Percentiles rank a stretch among this genome's conserved stretches.
phyloP scores from a whole-genome alignment of 768 basidiomycete species.

The Exsudoporus frostii region DNA sequence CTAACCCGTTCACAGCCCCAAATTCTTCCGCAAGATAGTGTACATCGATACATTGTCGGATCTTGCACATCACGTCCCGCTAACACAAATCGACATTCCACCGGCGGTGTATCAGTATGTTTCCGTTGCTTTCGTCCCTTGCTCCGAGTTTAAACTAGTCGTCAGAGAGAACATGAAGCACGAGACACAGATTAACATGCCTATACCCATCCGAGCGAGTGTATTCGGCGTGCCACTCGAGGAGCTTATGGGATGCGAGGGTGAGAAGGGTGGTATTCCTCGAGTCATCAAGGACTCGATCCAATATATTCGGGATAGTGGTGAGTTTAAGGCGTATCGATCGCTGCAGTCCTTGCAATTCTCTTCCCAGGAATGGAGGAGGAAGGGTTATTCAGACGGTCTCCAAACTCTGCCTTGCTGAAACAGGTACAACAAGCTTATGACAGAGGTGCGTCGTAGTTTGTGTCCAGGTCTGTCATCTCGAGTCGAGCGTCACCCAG shows the following conservation, averaged over 20 bases:
- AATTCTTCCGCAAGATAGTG: conserved; percentile 82
- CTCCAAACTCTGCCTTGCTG: conserved; percentile 66
- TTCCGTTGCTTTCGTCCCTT: background rate
- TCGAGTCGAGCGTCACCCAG: conserved; percentile 33
- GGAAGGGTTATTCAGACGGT: conserved; percentile 82
- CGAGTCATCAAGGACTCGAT: conserved; percentile 75
- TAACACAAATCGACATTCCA: conserved; percentile 86
- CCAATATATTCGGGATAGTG: conserved; percentile 64
- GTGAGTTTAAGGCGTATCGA: conserved; percentile 11
- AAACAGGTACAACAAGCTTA: conserved; percentile 80
- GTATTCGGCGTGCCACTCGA: conserved; percentile 81
- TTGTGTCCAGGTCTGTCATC: background rate
- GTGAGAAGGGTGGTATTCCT: conserved; percentile 81
- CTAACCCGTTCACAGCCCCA: conserved; percentile 54
- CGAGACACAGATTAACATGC: conserved; percentile 67
- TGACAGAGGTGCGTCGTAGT: conserved; percentile 56
- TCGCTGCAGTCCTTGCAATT: background rate
- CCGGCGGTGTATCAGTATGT: conserved; percentile 80
- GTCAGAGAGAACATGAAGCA: conserved; percentile 74
- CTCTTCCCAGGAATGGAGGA: conserved; percentile 49
- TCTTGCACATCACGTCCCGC: conserved; percentile 69
- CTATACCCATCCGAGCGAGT: conserved; percentile 55
- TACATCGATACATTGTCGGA: conserved; percentile 78
- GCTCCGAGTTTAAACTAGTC: background rate
- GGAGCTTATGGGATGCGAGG: conserved; percentile 79